Base-by-base conservation (phyloP, 2,329 filamentous ascomycete species). In the Cercospora citrullina region DNA sequence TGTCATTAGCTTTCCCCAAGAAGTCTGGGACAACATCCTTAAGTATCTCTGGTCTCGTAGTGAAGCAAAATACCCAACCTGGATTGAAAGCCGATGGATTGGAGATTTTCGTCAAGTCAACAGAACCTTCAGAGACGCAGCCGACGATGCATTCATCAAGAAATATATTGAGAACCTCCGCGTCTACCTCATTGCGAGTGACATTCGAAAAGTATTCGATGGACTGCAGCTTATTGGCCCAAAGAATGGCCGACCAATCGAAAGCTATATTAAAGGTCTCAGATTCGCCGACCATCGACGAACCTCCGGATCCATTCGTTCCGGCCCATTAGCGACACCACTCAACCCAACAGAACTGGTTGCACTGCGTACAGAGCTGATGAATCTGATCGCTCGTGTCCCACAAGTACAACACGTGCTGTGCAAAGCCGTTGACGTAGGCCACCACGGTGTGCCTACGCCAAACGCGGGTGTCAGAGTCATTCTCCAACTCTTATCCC, bases 1-100 rank as follows among this genome's bases (percentile, higher is more conserved):
- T 18, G 31, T 36, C n/a, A 31, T 33, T 21, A 5, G 28, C 16
- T 16, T 59, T 7, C 55, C 55, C 18, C 55, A 59, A 21, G 55
- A 59, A 23, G n/a, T 59, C 30, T 59, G 55, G 55, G 55, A 59
- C 30, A 31, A 36, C 30, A 36, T 59, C 8, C 55, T 59, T 31
- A 18, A 18, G 55, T 23, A 21, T 36, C 21, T 58, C 16, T 58
- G 53, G 26, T 58, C 23, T 33, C 14, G 18, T 23, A 9, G 10
- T 26, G 9, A 12, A 53, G 10, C 48, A 2, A 23, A 21, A 23
- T 21, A 21, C 18, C 48, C 48, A 9, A 26, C 48, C 48, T 28
- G 12, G 18, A 53, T 28, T 4, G 21, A 53, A 28, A 21, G 31
- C 14, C 28, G 18, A 1, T 58, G 55, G 55, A 28, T 58, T 10